Evolutionary conservation across 805 yeast genomes (phyloP).

Genomic region (Candida nonsorbophila): DNA sequence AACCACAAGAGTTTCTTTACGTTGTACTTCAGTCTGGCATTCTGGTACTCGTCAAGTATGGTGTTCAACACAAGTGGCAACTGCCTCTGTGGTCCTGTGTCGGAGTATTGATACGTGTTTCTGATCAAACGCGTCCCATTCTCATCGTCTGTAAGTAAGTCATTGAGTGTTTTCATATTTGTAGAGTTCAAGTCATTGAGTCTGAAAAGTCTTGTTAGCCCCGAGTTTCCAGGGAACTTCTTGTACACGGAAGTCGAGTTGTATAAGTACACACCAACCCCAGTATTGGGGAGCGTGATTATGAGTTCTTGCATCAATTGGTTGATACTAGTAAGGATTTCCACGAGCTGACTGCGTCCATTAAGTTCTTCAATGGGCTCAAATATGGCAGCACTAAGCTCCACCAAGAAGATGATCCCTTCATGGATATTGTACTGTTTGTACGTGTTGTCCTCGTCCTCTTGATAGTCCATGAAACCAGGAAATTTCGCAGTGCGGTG

Average conservation of each 20-base stretch:
- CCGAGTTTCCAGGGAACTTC: constrained; percentile 25
- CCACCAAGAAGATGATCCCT: constrained; percentile 60
- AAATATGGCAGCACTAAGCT: constrained; percentile 46
- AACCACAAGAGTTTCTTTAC: constrained; percentile 61
- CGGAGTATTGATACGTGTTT: constrained; percentile 9
- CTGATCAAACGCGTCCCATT: constrained; percentile 2
- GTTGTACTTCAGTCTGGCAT: constrained; percentile 41
- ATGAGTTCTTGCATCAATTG: constrained; percentile 64
- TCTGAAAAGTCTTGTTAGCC: constrained; percentile 47
- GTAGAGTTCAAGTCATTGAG: constrained; percentile 50
- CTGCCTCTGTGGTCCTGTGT: too few relatives aligned
- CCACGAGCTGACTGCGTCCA: constrained; percentile 40
- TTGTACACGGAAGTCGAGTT: constrained; percentile 36
- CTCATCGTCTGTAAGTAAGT: constrained; percentile 41
- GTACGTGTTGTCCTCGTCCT: constrained; percentile 13
- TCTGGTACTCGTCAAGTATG: constrained; percentile 51
- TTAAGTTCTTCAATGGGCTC: constrained; percentile 29
- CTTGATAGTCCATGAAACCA: constrained; percentile 1
- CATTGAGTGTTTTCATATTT: constrained; percentile 53
- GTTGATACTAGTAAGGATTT: constrained; percentile 51
- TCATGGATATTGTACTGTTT: constrained; percentile 50
- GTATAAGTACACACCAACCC: constrained; percentile 67
- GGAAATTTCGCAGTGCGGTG: neutral
- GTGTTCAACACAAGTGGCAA: constrained; percentile 41
- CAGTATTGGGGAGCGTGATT: constrained; percentile 61